Conservation (phyloP, 306 rosid species). For the apple (Malus domestica) region DNA sequence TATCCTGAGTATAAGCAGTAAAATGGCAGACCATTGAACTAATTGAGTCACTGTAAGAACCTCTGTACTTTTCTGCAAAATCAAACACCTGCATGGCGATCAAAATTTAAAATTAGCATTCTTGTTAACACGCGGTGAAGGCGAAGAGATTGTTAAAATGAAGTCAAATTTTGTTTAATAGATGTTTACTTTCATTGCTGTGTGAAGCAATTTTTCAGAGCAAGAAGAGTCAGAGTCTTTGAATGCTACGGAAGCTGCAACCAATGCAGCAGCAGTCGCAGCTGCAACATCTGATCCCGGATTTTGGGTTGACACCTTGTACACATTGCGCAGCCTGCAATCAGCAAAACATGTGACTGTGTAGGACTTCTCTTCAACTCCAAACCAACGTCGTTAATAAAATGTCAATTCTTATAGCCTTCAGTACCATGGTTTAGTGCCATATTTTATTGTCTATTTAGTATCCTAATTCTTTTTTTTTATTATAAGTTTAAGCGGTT, state of each 20-base stretch:
- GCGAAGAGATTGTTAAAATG: neutral
- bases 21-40: constrained; percentile 73
- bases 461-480: neutral
- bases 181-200: constrained; percentile 53
- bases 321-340: constrained; percentile 58
- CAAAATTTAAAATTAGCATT: neutral
- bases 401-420: neutral
- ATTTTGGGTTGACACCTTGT: constrained; percentile 58
- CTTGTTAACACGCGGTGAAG: neutral
- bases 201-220: constrained; percentile 54
- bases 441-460: neutral
- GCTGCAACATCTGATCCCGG: constrained; percentile 94
- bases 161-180: neutral
- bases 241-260: constrained; percentile 85
- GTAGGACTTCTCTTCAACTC: neutral
- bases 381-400: neutral
- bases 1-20: constrained; percentile 87
- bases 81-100: constrained; percentile 47
- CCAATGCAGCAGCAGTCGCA: constrained; percentile 83
- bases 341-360: neutral
- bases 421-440: neutral
- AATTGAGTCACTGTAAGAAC: constrained; percentile 75
- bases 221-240: constrained; percentile 56
- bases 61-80: constrained; percentile 75
- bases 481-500: neutral